A percentile compares a stretch with the other conserved stretches of the same genome.
phyloP scores from a whole-genome alignment of 805 yeast genomes.

The Hanseniaspora vineae region DNA sequence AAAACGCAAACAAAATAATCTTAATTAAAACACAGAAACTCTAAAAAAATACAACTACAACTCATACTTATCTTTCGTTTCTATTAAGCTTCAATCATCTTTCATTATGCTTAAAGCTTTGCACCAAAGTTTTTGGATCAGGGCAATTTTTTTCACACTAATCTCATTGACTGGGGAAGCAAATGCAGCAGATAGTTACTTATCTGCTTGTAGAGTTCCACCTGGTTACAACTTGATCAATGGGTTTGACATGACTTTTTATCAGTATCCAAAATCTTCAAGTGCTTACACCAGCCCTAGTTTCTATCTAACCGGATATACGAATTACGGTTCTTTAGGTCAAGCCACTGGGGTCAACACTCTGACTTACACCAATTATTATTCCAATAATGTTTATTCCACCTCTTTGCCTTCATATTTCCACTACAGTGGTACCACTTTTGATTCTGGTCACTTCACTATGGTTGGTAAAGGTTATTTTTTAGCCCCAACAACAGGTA shows the following conservation, averaged over 20 bases:
- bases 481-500: constrained; percentile 18
- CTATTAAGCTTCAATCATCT: too few species aligned
- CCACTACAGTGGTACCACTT: not conserved
- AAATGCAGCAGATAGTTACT: not conserved
- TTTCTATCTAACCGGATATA: not conserved
- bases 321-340: not conserved
- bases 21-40: too few species aligned
- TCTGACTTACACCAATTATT: not conserved
- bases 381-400: not conserved
- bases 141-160: too few species aligned
- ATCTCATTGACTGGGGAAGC: too few species aligned
- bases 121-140: too few species aligned
- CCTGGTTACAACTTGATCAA: not conserved
- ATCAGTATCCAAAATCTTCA: not conserved
- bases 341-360: not conserved
- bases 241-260: not conserved
- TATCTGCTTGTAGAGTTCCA: not conserved
- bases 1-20: too few species aligned
- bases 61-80: too few species aligned
- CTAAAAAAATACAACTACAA: too few species aligned
- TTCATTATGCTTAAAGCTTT: too few species aligned
- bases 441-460: not conserved
- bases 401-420: not conserved
- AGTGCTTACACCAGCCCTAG: not conserved
- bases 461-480: constrained; percentile 15